Evolutionary conservation across 73 alveolate species (phyloP).

Genomic region (Stentor coeruleus): DNA sequence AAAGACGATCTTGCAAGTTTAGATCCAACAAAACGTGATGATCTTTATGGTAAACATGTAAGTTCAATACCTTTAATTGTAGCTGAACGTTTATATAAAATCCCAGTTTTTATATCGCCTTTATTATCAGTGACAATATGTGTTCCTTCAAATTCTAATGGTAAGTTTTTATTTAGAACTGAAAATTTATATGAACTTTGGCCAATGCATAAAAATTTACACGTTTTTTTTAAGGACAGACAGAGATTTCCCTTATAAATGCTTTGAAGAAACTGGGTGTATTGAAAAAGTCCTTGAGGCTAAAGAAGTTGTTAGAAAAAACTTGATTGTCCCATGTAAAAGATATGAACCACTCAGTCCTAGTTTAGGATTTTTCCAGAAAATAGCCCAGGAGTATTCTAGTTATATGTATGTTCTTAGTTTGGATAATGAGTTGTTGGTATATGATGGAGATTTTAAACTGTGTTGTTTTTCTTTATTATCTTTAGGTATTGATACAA

Average conservation of each 20-base stretch:
- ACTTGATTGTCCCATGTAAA: neutral
- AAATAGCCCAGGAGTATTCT: neutral
- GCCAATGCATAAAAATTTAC: neutral
- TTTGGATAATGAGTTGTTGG: neutral
- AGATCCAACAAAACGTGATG: constrained; percentile 14
- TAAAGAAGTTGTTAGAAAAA: neutral
- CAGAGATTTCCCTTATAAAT: constrained; percentile 16
- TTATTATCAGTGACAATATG: neutral
- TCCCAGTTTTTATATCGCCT: neutral
- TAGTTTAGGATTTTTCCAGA: neutral
- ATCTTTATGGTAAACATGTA: neutral
- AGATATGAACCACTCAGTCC: neutral
- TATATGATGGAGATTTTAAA: neutral
- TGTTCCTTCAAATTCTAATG: neutral
- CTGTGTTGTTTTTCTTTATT: neutral
- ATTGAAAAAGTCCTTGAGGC: neutral
- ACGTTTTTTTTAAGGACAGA: neutral
- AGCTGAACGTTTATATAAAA: neutral
- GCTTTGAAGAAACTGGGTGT: neutral
- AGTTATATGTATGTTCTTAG: neutral
- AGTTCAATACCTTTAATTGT: neutral
- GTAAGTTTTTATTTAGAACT: neutral
- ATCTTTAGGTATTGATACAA: neutral
- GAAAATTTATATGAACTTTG: neutral
- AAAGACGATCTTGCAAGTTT: neutral